Evolutionary conservation across 225 moss, liverwort and hornwort species (phyloP).

Genomic region (Anthoceros angustus): DNA sequence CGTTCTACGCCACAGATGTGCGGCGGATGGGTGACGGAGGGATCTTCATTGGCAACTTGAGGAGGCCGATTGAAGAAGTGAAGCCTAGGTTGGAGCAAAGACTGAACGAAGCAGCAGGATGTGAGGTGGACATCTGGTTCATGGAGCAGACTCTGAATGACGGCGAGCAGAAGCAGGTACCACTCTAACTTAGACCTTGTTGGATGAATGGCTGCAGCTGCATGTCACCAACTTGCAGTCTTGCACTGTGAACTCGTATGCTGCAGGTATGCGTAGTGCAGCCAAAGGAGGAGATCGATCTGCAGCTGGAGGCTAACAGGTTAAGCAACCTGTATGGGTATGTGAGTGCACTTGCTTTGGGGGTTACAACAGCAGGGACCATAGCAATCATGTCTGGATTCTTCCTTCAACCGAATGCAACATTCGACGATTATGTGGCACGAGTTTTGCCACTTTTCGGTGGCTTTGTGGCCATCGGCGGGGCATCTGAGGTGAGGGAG

Average conservation of each 20-base stretch:
- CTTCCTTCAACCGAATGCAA: constrained; percentile 61
- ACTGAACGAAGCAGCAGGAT: constrained; percentile 46
- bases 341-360: constrained; percentile 36
- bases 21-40: constrained; percentile 93
- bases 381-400: constrained; percentile 80
- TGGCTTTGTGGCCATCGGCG: constrained; percentile 60
- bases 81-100: constrained; percentile 55
- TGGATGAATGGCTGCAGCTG: too few species aligned
- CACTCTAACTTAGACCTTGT: too few species aligned
- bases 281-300: constrained; percentile 77
- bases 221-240: background rate
- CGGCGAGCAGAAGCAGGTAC: constrained; percentile 66
- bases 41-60: constrained; percentile 71
- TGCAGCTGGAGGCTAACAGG: constrained; percentile 49
- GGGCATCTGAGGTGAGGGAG: constrained; percentile 52
- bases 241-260: background rate
- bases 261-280: constrained; percentile 84
- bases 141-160: constrained; percentile 57
- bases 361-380: constrained; percentile 68
- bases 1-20: constrained; percentile 74
- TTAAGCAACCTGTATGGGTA: constrained; percentile 65
- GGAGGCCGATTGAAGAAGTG: constrained; percentile 74
- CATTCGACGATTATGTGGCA: constrained; percentile 62
- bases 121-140: constrained; percentile 94
- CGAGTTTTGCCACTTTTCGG: constrained; percentile 67